A percentile compares a stretch with the other conserved stretches of the same genome.
Evolutionary conservation across 192 early-diverging fungal species (phyloP).

Genomic region (Coemansia sp.): DNA sequence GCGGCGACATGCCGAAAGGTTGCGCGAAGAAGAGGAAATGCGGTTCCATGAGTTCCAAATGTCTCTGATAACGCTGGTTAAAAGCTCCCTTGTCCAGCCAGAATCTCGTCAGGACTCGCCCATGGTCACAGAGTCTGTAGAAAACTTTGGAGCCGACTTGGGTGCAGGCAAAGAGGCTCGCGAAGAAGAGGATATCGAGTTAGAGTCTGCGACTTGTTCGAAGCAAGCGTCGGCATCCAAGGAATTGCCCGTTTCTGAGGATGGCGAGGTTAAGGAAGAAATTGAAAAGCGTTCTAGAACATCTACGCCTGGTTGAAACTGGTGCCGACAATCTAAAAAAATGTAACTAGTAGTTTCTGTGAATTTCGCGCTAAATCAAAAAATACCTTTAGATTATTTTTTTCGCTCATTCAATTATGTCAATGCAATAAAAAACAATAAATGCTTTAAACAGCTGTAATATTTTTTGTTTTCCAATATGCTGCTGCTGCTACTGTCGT

Average conservation of each 20-base stretch:
- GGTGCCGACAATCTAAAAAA: conserved; percentile 1
- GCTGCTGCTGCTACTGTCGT: too few species aligned
- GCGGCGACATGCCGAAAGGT: conserved; percentile 31
- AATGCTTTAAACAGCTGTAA: too few species aligned
- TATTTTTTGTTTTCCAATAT: too few species aligned
- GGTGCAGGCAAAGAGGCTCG: neutral
- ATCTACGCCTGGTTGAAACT: neutral
- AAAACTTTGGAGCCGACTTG: neutral
- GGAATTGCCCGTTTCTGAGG: neutral
- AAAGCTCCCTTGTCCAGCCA: conserved; percentile 25
- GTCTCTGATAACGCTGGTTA: conserved; percentile 38
- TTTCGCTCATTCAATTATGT: neutral
- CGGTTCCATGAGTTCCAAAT: conserved; percentile 55
- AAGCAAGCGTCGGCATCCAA: neutral
- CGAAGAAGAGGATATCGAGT: neutral
- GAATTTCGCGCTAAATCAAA: neutral
- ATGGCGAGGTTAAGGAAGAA: neutral
- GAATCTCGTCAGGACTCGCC: conserved; percentile 7
- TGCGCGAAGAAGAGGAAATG: conserved; percentile 44
- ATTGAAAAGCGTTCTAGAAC: conserved; percentile 12
- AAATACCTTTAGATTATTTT: neutral
- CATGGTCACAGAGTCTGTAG: neutral
- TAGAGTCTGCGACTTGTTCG: neutral
- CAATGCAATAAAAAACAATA: neutral
- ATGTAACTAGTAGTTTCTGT: neutral